phyloP scores from a whole-genome alignment of 768 basidiomycete species.

The Mycena leptocephala region DNA sequence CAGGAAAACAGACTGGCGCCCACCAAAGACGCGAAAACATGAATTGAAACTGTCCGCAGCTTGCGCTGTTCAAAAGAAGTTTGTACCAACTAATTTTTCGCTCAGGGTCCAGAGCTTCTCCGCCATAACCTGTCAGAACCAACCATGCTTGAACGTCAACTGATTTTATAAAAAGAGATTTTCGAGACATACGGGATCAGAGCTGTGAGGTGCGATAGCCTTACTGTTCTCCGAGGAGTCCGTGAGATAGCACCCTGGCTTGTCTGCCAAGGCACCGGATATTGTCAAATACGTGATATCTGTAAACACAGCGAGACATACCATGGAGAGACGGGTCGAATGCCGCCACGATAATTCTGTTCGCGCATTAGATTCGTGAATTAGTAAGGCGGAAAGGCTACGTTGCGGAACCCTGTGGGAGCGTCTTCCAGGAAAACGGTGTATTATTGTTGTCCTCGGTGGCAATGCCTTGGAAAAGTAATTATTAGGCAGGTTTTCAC shows the following conservation, averaged over 20 bases:
- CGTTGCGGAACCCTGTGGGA: slow-evolving; percentile 31
- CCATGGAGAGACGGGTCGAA: slow-evolving; percentile 33
- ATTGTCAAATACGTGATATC: not conserved
- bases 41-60: no score
- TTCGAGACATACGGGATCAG: slow-evolving; percentile 12
- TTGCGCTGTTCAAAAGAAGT: slow-evolving; percentile 29
- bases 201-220: slow-evolving; percentile 18
- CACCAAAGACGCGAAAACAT: no score
- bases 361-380: not conserved
- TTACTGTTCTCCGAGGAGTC: slow-evolving; percentile 10
- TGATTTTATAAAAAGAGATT: not conserved
- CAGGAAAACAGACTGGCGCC: no score
- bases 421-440: slow-evolving; percentile 23
- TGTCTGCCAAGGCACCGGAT: slow-evolving; percentile 1
- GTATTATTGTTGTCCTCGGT: slow-evolving; percentile 12
- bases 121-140: not conserved
- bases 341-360: slow-evolving; percentile 21
- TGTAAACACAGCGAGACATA: not conserved
- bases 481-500: no score
- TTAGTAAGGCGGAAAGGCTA: not conserved
- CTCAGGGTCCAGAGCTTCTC: slow-evolving; percentile 31
- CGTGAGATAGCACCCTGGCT: slow-evolving; percentile 17
- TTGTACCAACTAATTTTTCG: slow-evolving; percentile 25
- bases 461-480: slow-evolving; percentile 14
- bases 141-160: not conserved